Evolutionary conservation across 345 rosid genomes (phyloP).

Genomic region (Combretum micranthum): DNA sequence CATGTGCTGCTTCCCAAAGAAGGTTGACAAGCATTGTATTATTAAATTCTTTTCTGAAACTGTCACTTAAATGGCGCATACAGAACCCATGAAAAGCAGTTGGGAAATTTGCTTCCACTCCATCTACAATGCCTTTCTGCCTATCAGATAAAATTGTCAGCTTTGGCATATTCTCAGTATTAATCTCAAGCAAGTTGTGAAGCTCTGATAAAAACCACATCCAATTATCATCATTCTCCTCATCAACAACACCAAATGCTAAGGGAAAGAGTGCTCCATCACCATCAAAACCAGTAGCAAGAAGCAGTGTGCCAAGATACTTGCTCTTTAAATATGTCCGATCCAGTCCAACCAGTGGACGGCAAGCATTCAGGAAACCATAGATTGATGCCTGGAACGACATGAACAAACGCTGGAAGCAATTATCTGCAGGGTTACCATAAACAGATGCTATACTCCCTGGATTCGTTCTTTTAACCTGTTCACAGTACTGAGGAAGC

Average conservation of each 20-base stretch:
- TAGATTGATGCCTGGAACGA: constrained; percentile 96
- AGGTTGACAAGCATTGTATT: constrained; percentile 84
- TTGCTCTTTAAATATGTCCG: constrained; percentile 82
- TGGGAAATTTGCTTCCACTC: constrained; percentile 89
- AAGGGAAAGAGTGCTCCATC: constrained; percentile 90
- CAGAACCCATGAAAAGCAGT: constrained; percentile 95
- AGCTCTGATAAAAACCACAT: constrained; percentile 98
- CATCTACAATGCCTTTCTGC: constrained; percentile 82
- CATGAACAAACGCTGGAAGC: constrained; percentile 95
- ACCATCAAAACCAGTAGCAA: constrained; percentile 95
- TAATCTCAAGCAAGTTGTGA: constrained; percentile 83
- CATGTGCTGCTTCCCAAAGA: constrained; percentile 95
- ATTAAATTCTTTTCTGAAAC: constrained; percentile 91
- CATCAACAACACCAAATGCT: constrained; percentile 94
- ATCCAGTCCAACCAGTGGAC: constrained; percentile 91
- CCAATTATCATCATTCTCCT: constrained; percentile 96
- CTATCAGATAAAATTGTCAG: constrained; percentile 92
- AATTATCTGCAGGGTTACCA: constrained; percentile 60
- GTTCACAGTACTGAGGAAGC: constrained; percentile 93
- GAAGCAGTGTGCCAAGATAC: constrained; percentile 88
- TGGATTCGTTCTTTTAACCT: constrained; percentile 77
- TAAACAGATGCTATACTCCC: constrained; percentile 92
- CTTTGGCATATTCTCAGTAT: constrained; percentile 95
- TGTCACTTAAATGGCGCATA: constrained; percentile 90
- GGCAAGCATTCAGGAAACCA: constrained; percentile 92